These are phyloP conservation scores for Nakazawaea wyomingensis DNA, from an alignment of 805 yeast genomes.

Conservation along the genomic window DNA sequence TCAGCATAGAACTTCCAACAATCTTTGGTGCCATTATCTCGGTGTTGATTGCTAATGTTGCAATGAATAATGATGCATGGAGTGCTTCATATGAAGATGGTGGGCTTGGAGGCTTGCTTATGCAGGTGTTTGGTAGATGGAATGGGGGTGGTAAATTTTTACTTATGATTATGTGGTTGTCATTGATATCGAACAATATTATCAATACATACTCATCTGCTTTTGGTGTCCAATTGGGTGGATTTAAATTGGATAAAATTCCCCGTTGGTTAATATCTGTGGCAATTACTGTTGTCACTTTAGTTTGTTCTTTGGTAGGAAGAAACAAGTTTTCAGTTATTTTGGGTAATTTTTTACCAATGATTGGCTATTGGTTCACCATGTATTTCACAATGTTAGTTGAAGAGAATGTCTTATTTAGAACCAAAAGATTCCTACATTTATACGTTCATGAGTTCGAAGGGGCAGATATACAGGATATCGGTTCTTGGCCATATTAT, in stretches of 20 bases:
- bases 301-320: conserved; percentile 73
- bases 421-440: conserved; percentile 41
- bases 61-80: conserved; percentile 56
- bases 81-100: conserved; percentile 42
- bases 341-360: conserved; percentile 77
- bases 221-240: conserved; percentile 66
- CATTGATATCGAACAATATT: conserved; percentile 77
- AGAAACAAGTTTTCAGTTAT: conserved; percentile 66
- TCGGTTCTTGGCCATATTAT: conserved; percentile 35
- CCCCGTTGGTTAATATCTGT: conserved; percentile 81
- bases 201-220: conserved; percentile 80
- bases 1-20: conserved; percentile 67
- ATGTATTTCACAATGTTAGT: conserved; percentile 68
- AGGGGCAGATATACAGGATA: neutral
- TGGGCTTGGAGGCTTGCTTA: conserved; percentile 76
- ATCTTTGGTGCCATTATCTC: conserved; percentile 74
- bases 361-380: conserved; percentile 89
- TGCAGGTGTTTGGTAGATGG: conserved; percentile 66
- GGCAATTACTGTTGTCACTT: conserved; percentile 54
- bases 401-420: conserved; percentile 69
- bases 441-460: conserved; percentile 41
- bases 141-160: conserved; percentile 73
- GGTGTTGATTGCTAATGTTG: conserved; percentile 61
- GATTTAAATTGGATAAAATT: conserved; percentile 45
- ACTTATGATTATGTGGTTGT: conserved; percentile 61